Conservation (phyloP, 2,329 filamentous ascomycete species). For the Fusarium tricinctum region DNA sequence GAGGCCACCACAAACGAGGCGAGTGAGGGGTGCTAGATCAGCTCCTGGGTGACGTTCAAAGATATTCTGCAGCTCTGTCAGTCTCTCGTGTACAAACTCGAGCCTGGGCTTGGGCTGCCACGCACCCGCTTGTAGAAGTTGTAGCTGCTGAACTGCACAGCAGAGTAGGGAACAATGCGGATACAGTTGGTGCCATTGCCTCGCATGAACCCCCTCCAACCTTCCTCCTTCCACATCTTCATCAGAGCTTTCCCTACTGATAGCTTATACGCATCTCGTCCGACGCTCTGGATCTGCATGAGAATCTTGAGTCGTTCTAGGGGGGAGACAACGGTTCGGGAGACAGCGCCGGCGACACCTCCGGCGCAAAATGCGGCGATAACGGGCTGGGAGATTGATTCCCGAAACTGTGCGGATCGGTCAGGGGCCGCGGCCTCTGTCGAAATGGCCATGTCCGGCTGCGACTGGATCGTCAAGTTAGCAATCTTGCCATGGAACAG, state of each 20-base stretch:
- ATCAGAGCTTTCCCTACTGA: constrained; percentile 88
- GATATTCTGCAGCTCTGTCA: constrained; percentile 66
- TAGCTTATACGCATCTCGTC: constrained; percentile 92
- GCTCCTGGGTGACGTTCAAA: constrained; percentile 82
- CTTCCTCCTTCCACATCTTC: constrained; percentile 98
- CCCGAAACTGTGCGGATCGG: constrained; percentile 56
- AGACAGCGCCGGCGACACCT: constrained; percentile 95
- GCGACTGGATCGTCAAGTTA: constrained; percentile 44
- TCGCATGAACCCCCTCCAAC: constrained; percentile 96
- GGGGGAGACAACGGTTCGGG: constrained; percentile 94
- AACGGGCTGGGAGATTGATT: constrained; percentile 82
- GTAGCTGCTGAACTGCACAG: constrained; percentile 98
- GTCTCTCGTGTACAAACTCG: not conserved
- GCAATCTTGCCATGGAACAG: constrained; percentile 5
- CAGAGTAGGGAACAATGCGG: constrained; percentile 97
- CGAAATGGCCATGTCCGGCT: constrained; percentile 48
- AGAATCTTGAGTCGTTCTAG: constrained; percentile 97
- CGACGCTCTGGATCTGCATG: constrained; percentile 94
- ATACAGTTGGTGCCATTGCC: constrained; percentile 99
- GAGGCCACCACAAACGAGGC: constrained; percentile 89
- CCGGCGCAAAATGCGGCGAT: constrained; percentile 94
- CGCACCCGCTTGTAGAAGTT: constrained; percentile 94
- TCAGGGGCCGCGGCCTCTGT: constrained; percentile 47
- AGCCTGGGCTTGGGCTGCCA: not conserved
- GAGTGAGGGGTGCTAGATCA: constrained; percentile 78